These are phyloP conservation scores for Fomitopsis pulvina DNA, from an alignment of 768 basidiomycete species.

Conservation along the genomic window DNA sequence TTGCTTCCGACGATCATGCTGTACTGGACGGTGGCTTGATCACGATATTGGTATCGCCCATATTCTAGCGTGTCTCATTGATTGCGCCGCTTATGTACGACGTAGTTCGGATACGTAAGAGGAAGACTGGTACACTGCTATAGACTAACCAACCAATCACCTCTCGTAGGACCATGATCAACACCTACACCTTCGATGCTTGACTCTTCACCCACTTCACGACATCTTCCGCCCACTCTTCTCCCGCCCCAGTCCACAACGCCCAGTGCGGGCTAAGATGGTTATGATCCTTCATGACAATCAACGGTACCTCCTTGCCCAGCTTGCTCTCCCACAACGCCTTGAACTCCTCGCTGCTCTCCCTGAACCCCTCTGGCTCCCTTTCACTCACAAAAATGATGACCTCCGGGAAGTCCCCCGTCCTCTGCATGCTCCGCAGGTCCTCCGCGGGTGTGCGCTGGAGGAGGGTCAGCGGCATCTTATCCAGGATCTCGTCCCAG, in stretches of 20 bases:
- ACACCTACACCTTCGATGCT: too few relatives aligned
- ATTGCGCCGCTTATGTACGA: too few relatives aligned
- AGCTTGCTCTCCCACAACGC: conserved; percentile 31
- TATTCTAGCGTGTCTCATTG: too few relatives aligned
- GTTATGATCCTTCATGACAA: conserved; percentile 47
- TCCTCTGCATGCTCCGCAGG: conserved; percentile 16
- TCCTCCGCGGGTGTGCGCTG: conserved; percentile 27
- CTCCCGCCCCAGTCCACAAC: conserved; percentile 48
- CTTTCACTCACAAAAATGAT: conserved; percentile 44
- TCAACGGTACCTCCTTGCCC: conserved; percentile 25
- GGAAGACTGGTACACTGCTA: too few relatives aligned
- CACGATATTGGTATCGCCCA: too few relatives aligned
- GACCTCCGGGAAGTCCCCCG: conserved; percentile 37
- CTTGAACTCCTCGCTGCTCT: conserved; percentile 31
- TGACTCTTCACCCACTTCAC: conserved; percentile 19
- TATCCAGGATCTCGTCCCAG: conserved; percentile 29
- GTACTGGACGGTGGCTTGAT: too few relatives aligned
- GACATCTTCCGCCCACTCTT: conserved; percentile 53
- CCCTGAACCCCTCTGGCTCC: conserved; percentile 42
- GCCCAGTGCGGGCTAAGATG: conserved; percentile 52
- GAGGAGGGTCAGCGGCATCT: conserved; percentile 37
- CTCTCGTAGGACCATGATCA: too few relatives aligned
- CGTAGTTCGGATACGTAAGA: too few relatives aligned
- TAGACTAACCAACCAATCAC: too few relatives aligned
- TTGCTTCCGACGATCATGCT: too few relatives aligned